Evolutionary conservation across 208 protist species (phyloP).

Genomic region (Acanthamoeba divionensis): DNA sequence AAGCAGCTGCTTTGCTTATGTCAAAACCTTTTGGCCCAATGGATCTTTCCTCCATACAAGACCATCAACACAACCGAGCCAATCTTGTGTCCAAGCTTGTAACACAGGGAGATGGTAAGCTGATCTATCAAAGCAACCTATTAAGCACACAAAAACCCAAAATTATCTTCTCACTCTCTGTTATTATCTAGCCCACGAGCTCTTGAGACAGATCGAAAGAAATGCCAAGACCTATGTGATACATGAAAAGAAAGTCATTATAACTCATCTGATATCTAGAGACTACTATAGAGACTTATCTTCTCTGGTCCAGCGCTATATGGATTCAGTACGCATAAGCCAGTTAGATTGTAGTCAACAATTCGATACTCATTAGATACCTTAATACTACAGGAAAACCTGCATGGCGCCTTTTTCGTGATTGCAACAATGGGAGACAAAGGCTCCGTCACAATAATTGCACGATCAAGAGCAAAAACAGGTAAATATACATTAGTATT

Average conservation of each 20-base stretch:
- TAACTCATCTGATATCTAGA: not conserved
- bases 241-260: not conserved
- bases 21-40: not conserved
- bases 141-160: no score
- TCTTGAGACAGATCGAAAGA: not conserved
- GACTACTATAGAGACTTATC: constrained; percentile 42
- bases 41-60: not conserved
- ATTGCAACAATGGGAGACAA: not conserved
- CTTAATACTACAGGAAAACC: not conserved
- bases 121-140: not conserved
- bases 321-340: not conserved
- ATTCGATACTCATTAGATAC: not conserved
- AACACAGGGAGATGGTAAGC: not conserved
- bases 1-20: not conserved
- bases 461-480: not conserved
- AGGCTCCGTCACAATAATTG: not conserved
- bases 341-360: not conserved
- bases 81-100: not conserved
- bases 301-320: not conserved
- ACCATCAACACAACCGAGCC: constrained; percentile 9
- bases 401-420: constrained; percentile 3
- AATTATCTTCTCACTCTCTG: not conserved
- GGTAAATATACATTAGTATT: not conserved
- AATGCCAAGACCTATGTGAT: not conserved
- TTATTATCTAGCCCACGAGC: not conserved